Evolutionary conservation across 768 basidiomycete species (phyloP), one percentile per base, ranked within the genome.

Genomic region (Boletus reticuloceps): DNA sequence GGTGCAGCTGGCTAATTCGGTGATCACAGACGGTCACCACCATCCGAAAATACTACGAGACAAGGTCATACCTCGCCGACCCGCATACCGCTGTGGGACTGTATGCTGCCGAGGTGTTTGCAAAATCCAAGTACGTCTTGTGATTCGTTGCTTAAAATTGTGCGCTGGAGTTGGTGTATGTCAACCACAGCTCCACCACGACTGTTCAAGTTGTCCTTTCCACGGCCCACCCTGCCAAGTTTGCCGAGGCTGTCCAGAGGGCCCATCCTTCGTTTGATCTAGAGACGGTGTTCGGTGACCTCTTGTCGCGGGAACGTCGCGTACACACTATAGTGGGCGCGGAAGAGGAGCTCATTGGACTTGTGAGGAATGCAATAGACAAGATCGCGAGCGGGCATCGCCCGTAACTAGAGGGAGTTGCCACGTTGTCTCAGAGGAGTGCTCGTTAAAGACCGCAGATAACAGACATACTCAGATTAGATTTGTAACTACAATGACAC

Each of bases 41-140:
- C 37, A 98, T 99, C 65, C 77, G 78, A 60, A 70, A 63, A 56
- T 69, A 70, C 85, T 83, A 73, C 88, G 85, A 69, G 68, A 75
- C 56, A 68, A 74, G 82, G 13, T 79, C 89, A 2, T 98, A 98
- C 69, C 79, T 95, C 47, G 90, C 84, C 5, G 97, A 99, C 67
- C 97, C 97, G 4, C 97, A 99, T 68, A 99, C 95, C 0, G 94
- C 97, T 5, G 94, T 99, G 17, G 97, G 91, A 7, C 78, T 99
- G 10, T 77, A 83, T 11, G 93, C 88, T 9, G 91, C 92, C 0
- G 75, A 77, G 20, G 75, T 79, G 27, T 72, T 94, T 51, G 75
- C 84, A 43, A 68, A 75, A 53, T 71, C 74, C 53, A 87, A 87
- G 89, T 92, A 58, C 45, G 77, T 47, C 44, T 47, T 6, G 39